Evolutionary conservation across 2,329 filamentous ascomycete species (phyloP).

Genomic region (Xylariaceae sp.): DNA sequence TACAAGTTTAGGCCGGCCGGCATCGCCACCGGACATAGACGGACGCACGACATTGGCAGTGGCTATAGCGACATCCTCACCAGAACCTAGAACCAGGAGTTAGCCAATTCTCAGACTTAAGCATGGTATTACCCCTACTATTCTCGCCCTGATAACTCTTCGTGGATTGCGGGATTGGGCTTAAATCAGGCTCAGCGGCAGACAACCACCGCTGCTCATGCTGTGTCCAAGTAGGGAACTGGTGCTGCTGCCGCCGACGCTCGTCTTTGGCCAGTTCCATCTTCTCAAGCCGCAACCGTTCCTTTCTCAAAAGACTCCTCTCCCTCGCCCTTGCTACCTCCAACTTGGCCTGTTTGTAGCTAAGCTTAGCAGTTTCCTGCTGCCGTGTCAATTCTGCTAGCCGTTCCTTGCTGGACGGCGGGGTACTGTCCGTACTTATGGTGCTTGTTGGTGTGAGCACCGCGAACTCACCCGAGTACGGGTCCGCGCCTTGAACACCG

Average conservation of each 20-base stretch:
- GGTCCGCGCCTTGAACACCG: constrained; percentile 56
- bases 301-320: constrained; percentile 36
- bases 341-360: constrained; percentile 35
- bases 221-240: constrained; percentile 42
- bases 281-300: constrained; percentile 43
- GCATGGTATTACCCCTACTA: constrained; percentile 17
- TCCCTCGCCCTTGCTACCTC: constrained; percentile 41
- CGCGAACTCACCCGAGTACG: constrained; percentile 51
- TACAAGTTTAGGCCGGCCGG: constrained; percentile 4
- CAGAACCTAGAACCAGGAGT: constrained; percentile 12
- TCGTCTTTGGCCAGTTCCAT: constrained; percentile 41
- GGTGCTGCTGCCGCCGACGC: constrained; percentile 30
- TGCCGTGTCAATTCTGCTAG: constrained; percentile 34
- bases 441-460: constrained; percentile 45
- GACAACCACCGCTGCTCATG: constrained; percentile 49
- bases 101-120: not conserved
- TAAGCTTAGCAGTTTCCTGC: constrained; percentile 35
- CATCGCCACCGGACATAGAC: constrained; percentile 9
- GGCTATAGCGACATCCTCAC: constrained; percentile 14
- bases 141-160: constrained; percentile 24
- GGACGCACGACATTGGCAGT: constrained; percentile 25
- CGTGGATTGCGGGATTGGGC: constrained; percentile 45
- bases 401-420: constrained; percentile 31
- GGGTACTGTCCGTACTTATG: constrained; percentile 41
- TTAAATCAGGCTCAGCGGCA: constrained; percentile 46